Conservation (phyloP, 2,329 filamentous ascomycete species). For the Stenocarpella maydis region DNA sequence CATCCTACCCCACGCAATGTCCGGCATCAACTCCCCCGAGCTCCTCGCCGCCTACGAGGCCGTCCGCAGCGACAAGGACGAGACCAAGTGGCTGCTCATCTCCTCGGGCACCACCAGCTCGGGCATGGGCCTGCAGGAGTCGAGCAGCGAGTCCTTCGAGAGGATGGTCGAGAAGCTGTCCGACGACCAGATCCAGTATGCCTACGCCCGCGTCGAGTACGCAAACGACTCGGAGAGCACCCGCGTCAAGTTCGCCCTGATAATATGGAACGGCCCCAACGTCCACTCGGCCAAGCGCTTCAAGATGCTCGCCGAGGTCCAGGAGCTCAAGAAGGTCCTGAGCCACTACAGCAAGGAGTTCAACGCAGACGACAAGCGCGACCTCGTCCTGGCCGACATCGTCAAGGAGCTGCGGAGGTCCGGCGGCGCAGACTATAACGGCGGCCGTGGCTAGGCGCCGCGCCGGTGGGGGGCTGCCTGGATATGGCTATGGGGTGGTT, state of each 20-base stretch:
- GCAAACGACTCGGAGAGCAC: constrained; percentile 76
- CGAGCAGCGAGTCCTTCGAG: constrained; percentile 69
- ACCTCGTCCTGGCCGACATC: constrained; percentile 69
- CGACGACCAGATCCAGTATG: constrained; percentile 70
- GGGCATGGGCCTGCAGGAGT: constrained; percentile 59
- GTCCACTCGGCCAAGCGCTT: constrained; percentile 41
- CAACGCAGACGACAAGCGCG: constrained; percentile 66
- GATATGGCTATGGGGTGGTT: background rate
- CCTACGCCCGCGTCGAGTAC: constrained; percentile 72
- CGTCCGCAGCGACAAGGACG: constrained; percentile 72
- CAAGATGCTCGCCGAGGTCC: constrained; percentile 51
- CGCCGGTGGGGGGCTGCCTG: background rate
- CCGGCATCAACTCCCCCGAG: constrained; percentile 64
- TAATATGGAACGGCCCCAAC: constrained; percentile 73
- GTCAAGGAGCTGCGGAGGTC: constrained; percentile 69
- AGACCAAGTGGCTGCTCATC: constrained; percentile 72
- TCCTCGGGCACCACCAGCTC: constrained; percentile 64
- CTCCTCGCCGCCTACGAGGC: constrained; percentile 64
- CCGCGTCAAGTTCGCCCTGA: constrained; percentile 72
- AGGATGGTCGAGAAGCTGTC: constrained; percentile 62
- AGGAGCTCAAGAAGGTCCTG: constrained; percentile 60
- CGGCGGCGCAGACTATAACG: constrained; percentile 76
- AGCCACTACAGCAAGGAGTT: constrained; percentile 72
- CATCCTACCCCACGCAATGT: constrained; percentile 53
- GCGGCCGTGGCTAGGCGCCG: constrained; percentile 59